Conservation (phyloP, 2,329 filamentous ascomycete genomes). For the Nothomitra cinnamomea region DNA sequence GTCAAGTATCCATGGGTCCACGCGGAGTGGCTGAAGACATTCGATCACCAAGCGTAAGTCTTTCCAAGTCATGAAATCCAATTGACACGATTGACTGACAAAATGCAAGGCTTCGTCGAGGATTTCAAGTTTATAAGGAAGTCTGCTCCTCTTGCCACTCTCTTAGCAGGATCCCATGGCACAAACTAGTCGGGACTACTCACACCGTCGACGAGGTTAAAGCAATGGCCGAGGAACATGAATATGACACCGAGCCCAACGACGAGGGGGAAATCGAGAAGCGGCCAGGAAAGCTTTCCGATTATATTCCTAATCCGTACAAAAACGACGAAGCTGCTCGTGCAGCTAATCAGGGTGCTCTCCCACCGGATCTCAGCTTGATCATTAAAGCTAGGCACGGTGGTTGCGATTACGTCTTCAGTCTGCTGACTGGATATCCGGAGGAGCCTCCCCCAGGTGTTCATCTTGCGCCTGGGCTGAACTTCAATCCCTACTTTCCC, state of each 20-base stretch:
- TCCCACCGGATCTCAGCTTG: slow-evolving; percentile 92
- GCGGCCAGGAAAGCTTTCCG: slow-evolving; percentile 94
- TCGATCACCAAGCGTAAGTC: slow-evolving; percentile 88
- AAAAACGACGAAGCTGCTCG: slow-evolving; percentile 98
- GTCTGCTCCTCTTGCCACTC: slow-evolving; percentile 98
- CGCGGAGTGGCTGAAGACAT: slow-evolving; percentile 80
- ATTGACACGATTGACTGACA: slow-evolving; percentile 12
- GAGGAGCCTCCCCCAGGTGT: slow-evolving; percentile 89
- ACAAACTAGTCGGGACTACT: slow-evolving; percentile 72
- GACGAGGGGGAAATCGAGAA: slow-evolving; percentile 97
- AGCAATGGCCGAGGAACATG: slow-evolving; percentile 90
- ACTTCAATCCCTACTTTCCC: slow-evolving; percentile 99
- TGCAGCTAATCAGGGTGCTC: slow-evolving; percentile 93
- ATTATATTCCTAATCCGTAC: slow-evolving; percentile 90
- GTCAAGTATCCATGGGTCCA: slow-evolving; percentile 95
- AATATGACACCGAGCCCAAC: slow-evolving; percentile 97
- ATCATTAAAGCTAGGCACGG: slow-evolving; percentile 97
- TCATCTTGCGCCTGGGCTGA: slow-evolving; percentile 70
- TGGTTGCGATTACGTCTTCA: slow-evolving; percentile 98
- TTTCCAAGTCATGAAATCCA: neutral
- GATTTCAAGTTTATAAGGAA: slow-evolving; percentile 98
- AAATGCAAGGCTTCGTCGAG: slow-evolving; percentile 69
- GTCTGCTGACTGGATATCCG: slow-evolving; percentile 87
- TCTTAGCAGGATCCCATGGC: slow-evolving; percentile 84
- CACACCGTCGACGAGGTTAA: slow-evolving; percentile 98